Evolutionary conservation across 495 filamentous ascomycete genomes (phyloP).

Genomic region (Xylaria bambusicola): DNA sequence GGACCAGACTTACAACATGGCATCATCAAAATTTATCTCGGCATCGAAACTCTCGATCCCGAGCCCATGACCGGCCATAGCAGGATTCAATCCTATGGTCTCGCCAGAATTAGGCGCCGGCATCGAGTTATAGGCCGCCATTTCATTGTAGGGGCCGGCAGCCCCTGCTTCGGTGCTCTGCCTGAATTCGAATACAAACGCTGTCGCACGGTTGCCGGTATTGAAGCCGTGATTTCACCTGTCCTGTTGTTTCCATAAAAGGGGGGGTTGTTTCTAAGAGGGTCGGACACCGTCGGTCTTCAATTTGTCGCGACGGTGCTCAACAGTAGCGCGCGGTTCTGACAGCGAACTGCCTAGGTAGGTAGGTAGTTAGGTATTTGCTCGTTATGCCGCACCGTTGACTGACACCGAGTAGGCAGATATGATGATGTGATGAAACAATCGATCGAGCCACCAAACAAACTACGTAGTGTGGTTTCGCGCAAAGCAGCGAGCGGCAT

Average conservation of each 20-base stretch:
- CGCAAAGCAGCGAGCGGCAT: not conserved
- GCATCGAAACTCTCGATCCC: conserved; percentile 44
- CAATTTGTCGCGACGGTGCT: conserved; percentile 1
- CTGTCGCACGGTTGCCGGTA: not conserved
- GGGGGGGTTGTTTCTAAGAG: not conserved
- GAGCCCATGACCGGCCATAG: conserved; percentile 25
- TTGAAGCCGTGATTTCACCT: not conserved
- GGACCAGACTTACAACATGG: conserved; percentile 43
- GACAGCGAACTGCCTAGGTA: not conserved
- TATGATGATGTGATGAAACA: too few species aligned
- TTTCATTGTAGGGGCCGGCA: conserved; percentile 41
- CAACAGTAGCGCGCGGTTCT: not conserved
- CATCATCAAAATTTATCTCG: conserved; percentile 49
- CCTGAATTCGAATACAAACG: not conserved
- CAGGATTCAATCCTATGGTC: conserved; percentile 39
- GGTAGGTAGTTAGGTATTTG: not conserved
- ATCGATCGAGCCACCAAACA: not conserved
- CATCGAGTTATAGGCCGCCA: conserved; percentile 53
- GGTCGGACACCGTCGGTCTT: not conserved
- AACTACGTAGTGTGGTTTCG: not conserved
- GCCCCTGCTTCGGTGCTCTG: conserved; percentile 9
- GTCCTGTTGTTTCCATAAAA: not conserved
- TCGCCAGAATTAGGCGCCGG: conserved; percentile 42
- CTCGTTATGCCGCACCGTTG: not conserved
- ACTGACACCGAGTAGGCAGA: not conserved